phyloP scores from a whole-genome alignment of 2,329 filamentous ascomycete genomes.

The Penicillium sp. region DNA sequence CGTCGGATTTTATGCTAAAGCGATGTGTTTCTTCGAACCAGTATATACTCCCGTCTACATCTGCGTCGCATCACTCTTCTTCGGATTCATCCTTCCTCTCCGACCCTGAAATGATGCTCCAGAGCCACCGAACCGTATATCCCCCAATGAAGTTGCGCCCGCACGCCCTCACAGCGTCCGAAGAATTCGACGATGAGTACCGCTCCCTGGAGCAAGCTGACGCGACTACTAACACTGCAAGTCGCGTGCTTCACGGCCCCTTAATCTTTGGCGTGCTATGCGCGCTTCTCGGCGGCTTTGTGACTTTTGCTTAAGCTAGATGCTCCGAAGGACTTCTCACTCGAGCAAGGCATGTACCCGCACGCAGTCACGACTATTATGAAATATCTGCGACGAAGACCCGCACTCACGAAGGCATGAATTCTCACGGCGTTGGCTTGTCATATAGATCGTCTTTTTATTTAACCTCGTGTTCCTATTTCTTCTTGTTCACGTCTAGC shows the following conservation, averaged over 20 bases:
- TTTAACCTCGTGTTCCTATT: slow-evolving; percentile 1
- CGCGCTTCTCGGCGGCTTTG: slow-evolving; percentile 27
- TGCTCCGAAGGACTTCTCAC: not conserved
- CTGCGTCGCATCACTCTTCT: slow-evolving; percentile 51
- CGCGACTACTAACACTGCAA: slow-evolving; percentile 26
- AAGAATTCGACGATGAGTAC: slow-evolving; percentile 1
- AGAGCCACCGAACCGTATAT: slow-evolving; percentile 17
- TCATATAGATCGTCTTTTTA: slow-evolving; percentile 16
- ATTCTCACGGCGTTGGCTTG: slow-evolving; percentile 16
- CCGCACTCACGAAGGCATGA: slow-evolving; percentile 17
- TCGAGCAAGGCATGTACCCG: not conserved
- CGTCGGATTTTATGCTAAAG: slow-evolving; percentile 33
- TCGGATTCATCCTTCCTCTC: slow-evolving; percentile 52
- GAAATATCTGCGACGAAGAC: slow-evolving; percentile 19
- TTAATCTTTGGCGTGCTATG: slow-evolving; percentile 27
- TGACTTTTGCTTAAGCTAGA: slow-evolving; percentile 28
- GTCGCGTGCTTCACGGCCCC: slow-evolving; percentile 19
- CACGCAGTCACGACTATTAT: slow-evolving; percentile 11
- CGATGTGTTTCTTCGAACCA: slow-evolving; percentile 17
- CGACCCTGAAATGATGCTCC: slow-evolving; percentile 46
- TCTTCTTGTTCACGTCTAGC: not conserved
- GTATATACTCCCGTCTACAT: slow-evolving; percentile 59
- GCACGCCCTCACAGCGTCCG: not conserved
- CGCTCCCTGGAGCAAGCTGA: slow-evolving; percentile 1
- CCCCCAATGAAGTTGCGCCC: slow-evolving; percentile 4